Conservation (phyloP, 148 eudicot genomes). For the Pharnaceum exiguum region DNA sequence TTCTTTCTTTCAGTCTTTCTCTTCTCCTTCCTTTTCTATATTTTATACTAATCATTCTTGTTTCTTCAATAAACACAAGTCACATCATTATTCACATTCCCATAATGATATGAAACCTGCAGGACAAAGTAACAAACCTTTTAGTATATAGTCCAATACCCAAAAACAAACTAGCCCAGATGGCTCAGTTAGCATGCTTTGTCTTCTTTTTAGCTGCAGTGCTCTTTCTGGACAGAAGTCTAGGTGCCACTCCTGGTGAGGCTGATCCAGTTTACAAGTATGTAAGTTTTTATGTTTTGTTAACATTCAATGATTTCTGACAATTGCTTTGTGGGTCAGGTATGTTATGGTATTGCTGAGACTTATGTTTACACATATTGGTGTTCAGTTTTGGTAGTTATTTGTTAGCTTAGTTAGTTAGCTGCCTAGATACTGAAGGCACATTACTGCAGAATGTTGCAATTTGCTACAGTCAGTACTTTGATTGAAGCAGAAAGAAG, state of each 20-base stretch:
- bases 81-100: no score
- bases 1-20: no score
- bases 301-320: not conserved
- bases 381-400: not conserved
- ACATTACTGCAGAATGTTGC: not conserved
- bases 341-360: not conserved
- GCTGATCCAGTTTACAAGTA: conserved; percentile 56
- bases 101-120: no score
- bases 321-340: not conserved
- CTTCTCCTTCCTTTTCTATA: no score
- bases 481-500: not conserved
- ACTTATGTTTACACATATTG: not conserved
- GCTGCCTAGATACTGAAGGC: not conserved
- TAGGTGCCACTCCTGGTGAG: conserved; percentile 41
- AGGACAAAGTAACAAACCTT: no score
- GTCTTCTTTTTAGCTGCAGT: conserved; percentile 23
- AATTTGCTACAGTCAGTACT: no score
- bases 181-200: conserved; percentile 27
- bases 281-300: conserved; percentile 6
- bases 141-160: no score
- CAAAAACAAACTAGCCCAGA: no score
- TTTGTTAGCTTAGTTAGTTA: not conserved
- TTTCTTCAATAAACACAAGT: no score
- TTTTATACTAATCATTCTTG: no score
- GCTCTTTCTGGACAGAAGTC: conserved; percentile 14